Evolutionary conservation across 2,329 filamentous ascomycete species (phyloP), one percentile per base, ranked within the genome.

Genomic region (Plenodomus tracheiphilus): DNA sequence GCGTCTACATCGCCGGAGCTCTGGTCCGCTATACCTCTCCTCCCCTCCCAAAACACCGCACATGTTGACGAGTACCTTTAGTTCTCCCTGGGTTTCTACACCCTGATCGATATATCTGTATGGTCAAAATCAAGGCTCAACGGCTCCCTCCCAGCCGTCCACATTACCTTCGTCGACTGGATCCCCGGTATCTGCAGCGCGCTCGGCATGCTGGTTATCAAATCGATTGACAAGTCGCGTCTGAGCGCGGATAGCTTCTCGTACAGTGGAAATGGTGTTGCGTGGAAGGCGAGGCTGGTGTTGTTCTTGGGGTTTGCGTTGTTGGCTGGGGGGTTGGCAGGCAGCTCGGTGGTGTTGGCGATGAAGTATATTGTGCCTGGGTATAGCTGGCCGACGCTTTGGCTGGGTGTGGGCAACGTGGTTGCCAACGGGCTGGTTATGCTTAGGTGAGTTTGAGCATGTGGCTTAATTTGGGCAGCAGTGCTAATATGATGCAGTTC

Each of bases 111-210:
- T 61, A 82, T 84, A 51, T 80, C 84, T 16, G 77, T 83, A 49
- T 87, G 79, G 74, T 86, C 84, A 43, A 82, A 82, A 61, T 85
- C 83, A 49, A 63, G 76, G 46, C 78, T 77, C 64, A 87, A 87
- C 69, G 82, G 80, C 54, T 82, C 82, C 42, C 71, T 78, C 50
- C 69, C 69, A 13, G 28, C 62, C 44, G 79, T 85, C 17, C 83
- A 87, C 71, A 79, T 88, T 65, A 86, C 81, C 69, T 87, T 88
- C 70, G 79, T 87, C 58, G 85, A 88, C 75, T 88, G 85, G 85
- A 85, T 88, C 59, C 85, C 85, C 3, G 81, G 81, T 51, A 88
- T 88, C 73, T 88, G 85, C 77, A 85, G 82, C 37, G 79, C 82
- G 51, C 77, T 88, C 25, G 85, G 85, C 51, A 87, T 88, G 85